Percentiles rank a stretch among this genome's conserved stretches.
Conservation (phyloP, 2,329 filamentous ascomycete species). For the Xylariaceae sp. region DNA sequence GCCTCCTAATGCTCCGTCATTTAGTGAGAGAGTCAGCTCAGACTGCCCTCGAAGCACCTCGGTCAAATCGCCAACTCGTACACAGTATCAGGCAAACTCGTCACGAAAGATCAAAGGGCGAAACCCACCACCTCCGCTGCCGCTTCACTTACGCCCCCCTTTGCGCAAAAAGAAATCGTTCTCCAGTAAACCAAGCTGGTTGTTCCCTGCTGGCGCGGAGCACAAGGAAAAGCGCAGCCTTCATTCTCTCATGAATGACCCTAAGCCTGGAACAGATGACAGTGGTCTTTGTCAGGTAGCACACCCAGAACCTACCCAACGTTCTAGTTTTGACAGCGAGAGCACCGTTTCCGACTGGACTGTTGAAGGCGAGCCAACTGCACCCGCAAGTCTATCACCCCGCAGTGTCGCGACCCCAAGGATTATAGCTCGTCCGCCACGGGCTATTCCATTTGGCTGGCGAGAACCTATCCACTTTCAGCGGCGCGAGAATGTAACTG, state of each 20-base stretch:
- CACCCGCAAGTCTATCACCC: constrained; percentile 48
- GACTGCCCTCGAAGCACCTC: constrained; percentile 40
- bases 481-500: constrained; percentile 42
- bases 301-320: constrained; percentile 32
- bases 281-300: constrained; percentile 60
- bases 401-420: constrained; percentile 43
- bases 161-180: constrained; percentile 65
- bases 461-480: constrained; percentile 28
- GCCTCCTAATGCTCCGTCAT: constrained; percentile 54
- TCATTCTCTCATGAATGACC: constrained; percentile 53
- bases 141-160: constrained; percentile 56
- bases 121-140: constrained; percentile 52
- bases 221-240: constrained; percentile 40
- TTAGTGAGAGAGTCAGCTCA: constrained; percentile 51
- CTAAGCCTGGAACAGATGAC: constrained; percentile 46
- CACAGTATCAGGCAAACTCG: constrained; percentile 35
- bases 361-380: constrained; percentile 40
- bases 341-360: constrained; percentile 51
- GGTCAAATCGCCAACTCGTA: constrained; percentile 33
- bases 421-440: constrained; percentile 36
- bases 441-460: constrained; percentile 24
- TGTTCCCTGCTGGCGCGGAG: constrained; percentile 38
- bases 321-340: constrained; percentile 44
- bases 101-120: constrained; percentile 36
- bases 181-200: constrained; percentile 57